phyloP scores from a whole-genome alignment of 1,284 basidiomycete species.

The Heterobasidion occidentale region DNA sequence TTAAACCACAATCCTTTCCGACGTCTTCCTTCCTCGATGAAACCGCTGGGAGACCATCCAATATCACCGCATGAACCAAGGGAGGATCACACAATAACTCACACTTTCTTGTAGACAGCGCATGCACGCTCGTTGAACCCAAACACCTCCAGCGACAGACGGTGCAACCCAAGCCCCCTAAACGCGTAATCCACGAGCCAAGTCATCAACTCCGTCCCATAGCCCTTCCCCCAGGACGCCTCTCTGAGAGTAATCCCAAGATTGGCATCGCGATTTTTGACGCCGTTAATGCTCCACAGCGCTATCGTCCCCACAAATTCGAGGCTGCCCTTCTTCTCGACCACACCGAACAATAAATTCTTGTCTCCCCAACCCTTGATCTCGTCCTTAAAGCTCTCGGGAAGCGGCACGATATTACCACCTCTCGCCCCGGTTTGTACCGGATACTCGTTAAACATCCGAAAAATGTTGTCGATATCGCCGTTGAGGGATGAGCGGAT shows the following conservation, averaged over 20 bases:
- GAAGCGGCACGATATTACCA: background rate
- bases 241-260: conserved; percentile 19
- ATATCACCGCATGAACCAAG: no score
- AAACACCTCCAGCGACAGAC: conserved; percentile 21
- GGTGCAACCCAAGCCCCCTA: conserved; percentile 20
- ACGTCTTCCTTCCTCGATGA: conserved; percentile 12
- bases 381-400: background rate
- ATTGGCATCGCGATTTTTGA: conserved; percentile 18
- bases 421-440: background rate
- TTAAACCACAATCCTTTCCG: conserved; percentile 11
- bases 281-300: background rate
- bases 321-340: conserved; percentile 8
- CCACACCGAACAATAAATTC: conserved; percentile 6
- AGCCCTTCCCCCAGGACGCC: conserved; percentile 22
- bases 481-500: background rate
- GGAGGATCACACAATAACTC: conserved; percentile 5
- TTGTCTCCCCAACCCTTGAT: background rate
- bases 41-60: conserved; percentile 9
- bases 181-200: conserved; percentile 27
- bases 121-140: conserved; percentile 21
- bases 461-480: background rate
- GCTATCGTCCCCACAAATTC: conserved; percentile 6
- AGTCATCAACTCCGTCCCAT: conserved; percentile 21
- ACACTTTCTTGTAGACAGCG: conserved; percentile 22
- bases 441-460: background rate